Base-by-base conservation (phyloP, 495 filamentous ascomycete genomes). In the Xylaria castorea region DNA sequence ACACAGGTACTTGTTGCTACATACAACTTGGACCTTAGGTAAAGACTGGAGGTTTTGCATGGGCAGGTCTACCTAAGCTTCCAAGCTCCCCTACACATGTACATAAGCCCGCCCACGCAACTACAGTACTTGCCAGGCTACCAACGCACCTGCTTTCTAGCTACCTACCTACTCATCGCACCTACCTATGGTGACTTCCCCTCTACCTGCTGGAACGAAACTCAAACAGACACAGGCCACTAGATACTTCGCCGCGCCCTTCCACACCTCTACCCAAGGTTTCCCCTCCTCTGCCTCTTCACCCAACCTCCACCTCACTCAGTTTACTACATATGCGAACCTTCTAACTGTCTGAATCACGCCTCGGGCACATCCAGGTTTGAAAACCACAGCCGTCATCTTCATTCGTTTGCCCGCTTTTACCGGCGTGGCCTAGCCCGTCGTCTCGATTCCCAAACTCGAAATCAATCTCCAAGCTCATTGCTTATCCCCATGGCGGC, bases 381-480 rank as follows among this genome's bases (percentile, higher is more conserved):
- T 18, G 27, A 57, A 57, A 57, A 7, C 53, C 7, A 57, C 7
- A 16, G 27, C 53, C 14, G 53, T 25, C 53, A 5, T 32, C 27
- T 16, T 32, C 53, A 32, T 57, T 12, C 27, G 27, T 14, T 18
- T 30, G 53, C 14, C 27, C 27, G 14, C 53, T 57, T 32, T 18
- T 57, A 30, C 32, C 58, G 34, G 55, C 34, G 58, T 61, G 2
- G 58, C 53, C 27, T 3, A 32, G 14, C 14, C 38, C 20, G 7
- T 38, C 20, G 18, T 60, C 9, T 53, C 9, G 22, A 27, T 2
- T 27, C 22, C 50, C 44, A 38, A 32, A 14, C 72, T 71, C 60
- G 66, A 71, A 66, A 71, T 80, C 74, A 72, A 61, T 65, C 70
- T 71, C 61, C n/a, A 64, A 20, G 30, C 14, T 61, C 58, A 73